Conservation (phyloP, 1,284 basidiomycete genomes). For the Anthracocystis panici-leucophaei region DNA sequence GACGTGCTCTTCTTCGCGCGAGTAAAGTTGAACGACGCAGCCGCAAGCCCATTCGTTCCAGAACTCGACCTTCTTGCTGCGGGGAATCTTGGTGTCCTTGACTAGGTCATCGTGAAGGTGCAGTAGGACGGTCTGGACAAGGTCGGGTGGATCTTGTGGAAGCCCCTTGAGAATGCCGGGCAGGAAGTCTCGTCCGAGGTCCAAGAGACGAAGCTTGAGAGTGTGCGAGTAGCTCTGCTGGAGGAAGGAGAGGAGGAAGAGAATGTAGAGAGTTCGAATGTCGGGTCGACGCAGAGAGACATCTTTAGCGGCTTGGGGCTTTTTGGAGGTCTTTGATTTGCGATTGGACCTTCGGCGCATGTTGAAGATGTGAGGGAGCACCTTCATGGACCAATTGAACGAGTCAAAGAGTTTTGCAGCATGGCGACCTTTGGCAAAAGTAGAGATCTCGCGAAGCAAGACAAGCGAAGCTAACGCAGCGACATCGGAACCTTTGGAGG, state of each 20-base stretch:
- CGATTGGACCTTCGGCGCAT: conserved; percentile 50
- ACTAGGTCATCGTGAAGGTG: conserved; percentile 63
- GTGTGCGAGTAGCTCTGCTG: conserved; percentile 49
- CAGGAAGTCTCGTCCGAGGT: conserved; percentile 54
- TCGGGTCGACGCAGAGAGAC: conserved; percentile 58
- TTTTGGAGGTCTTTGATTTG: conserved; percentile 33
- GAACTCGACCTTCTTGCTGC: conserved; percentile 57
- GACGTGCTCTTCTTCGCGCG: conserved; percentile 55
- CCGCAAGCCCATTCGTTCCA: conserved; percentile 61
- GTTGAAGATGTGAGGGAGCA: conserved; percentile 54
- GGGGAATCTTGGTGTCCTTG: conserved; percentile 55
- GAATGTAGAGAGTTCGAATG: conserved; percentile 63
- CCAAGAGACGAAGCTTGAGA: conserved; percentile 47
- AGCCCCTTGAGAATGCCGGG: conserved; percentile 56
- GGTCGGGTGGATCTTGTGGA: conserved; percentile 52
- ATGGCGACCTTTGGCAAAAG: conserved; percentile 55
- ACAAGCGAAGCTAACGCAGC: conserved; percentile 50
- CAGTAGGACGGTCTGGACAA: conserved; percentile 58
- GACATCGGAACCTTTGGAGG: conserved; percentile 40
- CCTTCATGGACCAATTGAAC: conserved; percentile 60
- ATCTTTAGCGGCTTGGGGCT: conserved; percentile 28
- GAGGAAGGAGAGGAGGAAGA: conserved; percentile 62
- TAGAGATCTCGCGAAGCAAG: conserved; percentile 53
- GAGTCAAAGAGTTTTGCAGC: conserved; percentile 57
- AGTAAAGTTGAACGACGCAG: conserved; percentile 59